Conservation (phyloP, 192 early-diverging fungal species). For the Linderina pennispora region DNA sequence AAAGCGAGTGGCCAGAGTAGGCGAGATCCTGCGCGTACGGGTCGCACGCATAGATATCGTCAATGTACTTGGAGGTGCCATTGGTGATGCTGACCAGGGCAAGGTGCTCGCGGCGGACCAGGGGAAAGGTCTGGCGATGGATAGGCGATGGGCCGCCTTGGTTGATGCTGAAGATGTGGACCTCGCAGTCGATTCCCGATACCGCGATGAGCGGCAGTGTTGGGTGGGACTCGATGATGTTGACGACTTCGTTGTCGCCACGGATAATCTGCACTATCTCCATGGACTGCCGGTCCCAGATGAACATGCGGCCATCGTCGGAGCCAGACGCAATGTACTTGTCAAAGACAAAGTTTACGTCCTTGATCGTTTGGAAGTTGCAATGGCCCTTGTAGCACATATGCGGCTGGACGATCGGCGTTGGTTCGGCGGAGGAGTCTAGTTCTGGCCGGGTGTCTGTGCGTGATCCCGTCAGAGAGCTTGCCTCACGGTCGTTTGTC, state of each 20-base stretch:
- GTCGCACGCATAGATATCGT: slow-evolving; percentile 15
- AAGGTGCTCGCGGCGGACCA: slow-evolving; percentile 13
- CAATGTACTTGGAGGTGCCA: slow-evolving; percentile 4
- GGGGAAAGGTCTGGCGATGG: slow-evolving; percentile 28
- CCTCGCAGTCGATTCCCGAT: slow-evolving; percentile 70
- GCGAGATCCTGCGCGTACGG: slow-evolving; percentile 20
- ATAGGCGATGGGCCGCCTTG: slow-evolving; percentile 24
- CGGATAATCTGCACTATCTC: slow-evolving; percentile 56
- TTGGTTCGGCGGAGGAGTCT: too few species aligned
- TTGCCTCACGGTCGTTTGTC: too few species aligned
- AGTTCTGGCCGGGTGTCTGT: too few species aligned
- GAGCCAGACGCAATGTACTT: slow-evolving; percentile 70
- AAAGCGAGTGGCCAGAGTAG: slow-evolving; percentile 4
- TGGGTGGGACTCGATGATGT: slow-evolving; percentile 57
- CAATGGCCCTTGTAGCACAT: slow-evolving; percentile 28
- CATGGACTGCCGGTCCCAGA: slow-evolving; percentile 61
- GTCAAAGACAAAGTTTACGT: slow-evolving; percentile 65
- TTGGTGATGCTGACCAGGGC: slow-evolving; percentile 3
- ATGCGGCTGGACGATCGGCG: slow-evolving; percentile 19
- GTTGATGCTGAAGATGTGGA: slow-evolving; percentile 59
- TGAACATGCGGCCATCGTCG: slow-evolving; percentile 64
- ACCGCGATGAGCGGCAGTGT: slow-evolving; percentile 50
- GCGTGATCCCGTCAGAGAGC: too few species aligned
- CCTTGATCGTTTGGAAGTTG: slow-evolving; percentile 58
- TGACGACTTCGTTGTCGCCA: slow-evolving; percentile 59